Percentiles rank a stretch among this genome's conserved stretches.
Evolutionary conservation across 768 basidiomycete species (phyloP).

Genomic region (Kwoniella heveanensis): DNA sequence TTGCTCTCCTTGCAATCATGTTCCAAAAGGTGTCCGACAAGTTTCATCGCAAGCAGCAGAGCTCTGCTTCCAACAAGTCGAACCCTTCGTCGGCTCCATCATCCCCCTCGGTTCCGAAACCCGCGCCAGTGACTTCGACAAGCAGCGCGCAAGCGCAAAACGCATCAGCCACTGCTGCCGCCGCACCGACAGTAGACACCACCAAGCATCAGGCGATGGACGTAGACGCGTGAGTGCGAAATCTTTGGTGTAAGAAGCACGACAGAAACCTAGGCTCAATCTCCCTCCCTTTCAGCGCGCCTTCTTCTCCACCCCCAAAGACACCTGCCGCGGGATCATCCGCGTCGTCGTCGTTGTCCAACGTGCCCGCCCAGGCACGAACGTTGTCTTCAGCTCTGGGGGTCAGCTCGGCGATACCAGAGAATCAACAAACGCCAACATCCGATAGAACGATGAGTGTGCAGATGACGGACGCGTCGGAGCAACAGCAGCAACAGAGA

Average conservation of each 20-base stretch:
- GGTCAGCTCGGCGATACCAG: constrained; percentile 16
- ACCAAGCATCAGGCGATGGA: constrained; percentile 32
- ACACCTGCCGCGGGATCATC: constrained; percentile 33
- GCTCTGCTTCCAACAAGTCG: constrained; percentile 23
- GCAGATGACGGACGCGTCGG: constrained; percentile 49
- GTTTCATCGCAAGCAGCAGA: constrained; percentile 47
- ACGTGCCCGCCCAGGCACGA: constrained; percentile 27
- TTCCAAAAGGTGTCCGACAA: constrained; percentile 51
- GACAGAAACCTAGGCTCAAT: no score
- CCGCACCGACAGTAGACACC: constrained; percentile 3
- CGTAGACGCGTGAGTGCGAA: constrained; percentile 30
- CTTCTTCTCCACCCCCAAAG: constrained; percentile 9
- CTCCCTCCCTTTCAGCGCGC: constrained; percentile 2
- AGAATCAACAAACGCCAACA: constrained; percentile 7
- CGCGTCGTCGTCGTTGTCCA: constrained; percentile 38
- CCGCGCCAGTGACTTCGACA: background rate
- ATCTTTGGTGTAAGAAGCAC: no score
- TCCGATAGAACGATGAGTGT: constrained; percentile 41
- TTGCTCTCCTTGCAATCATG: constrained; percentile 22
- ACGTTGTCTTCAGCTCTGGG: constrained; percentile 38
- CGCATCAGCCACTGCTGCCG: constrained; percentile 8
- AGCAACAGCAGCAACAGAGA: no score
- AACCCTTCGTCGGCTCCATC: constrained; percentile 19
- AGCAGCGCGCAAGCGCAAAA: constrained; percentile 1
- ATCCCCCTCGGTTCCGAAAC: background rate